A percentile compares a stretch with the other conserved stretches of the same genome.
These are phyloP conservation scores for Chenopodium formosanum DNA, from an alignment of 148 eudicot genomes.

Conservation along the genomic window DNA sequence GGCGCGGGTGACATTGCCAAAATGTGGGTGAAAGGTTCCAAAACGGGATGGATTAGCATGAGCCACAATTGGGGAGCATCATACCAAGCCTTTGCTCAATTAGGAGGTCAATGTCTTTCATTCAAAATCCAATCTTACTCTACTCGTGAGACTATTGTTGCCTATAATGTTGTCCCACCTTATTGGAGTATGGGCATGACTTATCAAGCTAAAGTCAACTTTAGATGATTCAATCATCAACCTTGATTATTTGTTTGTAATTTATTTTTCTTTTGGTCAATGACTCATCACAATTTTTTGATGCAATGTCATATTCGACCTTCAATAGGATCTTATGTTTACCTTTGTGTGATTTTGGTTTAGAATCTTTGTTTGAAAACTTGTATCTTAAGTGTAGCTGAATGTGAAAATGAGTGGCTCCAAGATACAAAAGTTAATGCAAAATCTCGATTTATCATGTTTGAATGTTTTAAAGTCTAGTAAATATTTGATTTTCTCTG, in stretches of 20 bases:
- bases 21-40: constrained; percentile 82
- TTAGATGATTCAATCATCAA: constrained; percentile 19
- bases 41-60: constrained; percentile 74
- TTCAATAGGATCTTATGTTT: background rate
- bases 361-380: background rate
- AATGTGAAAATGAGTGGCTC: background rate
- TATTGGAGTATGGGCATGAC: constrained; percentile 56
- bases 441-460: background rate
- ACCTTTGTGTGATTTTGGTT: background rate
- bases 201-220: constrained; percentile 53
- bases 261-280: background rate
- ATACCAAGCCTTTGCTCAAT: constrained; percentile 69
- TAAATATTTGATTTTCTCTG: no score
- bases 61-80: constrained; percentile 97
- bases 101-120: constrained; percentile 63
- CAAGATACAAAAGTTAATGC: constrained; percentile 3
- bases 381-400: constrained; percentile 13
- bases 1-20: constrained; percentile 59
- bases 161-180: constrained; percentile 53
- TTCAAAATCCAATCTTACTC: constrained; percentile 59
- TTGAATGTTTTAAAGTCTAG: no score
- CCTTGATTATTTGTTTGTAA: background rate
- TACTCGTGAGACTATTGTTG: constrained; percentile 43
- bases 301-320: background rate
- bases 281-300: background rate